phyloP scores from a whole-genome alignment of 805 yeast genomes.

The Huiozyma sinensis region DNA sequence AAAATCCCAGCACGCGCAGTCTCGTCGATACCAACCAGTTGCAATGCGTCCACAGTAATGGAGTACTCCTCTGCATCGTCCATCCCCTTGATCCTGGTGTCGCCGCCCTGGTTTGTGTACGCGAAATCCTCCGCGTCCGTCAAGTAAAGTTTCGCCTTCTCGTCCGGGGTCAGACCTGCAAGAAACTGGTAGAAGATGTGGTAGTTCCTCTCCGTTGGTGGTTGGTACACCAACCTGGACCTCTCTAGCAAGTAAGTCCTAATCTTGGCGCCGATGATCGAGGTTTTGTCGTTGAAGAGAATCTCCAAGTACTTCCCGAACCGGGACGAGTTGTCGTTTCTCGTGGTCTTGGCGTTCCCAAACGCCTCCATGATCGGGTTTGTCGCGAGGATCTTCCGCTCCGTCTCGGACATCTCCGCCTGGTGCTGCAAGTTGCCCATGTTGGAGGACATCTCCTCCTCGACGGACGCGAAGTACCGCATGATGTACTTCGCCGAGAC shows the following conservation, averaged over 20 bases:
- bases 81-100: slow-evolving; percentile 53
- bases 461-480: slow-evolving; percentile 96
- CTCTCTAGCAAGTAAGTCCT: slow-evolving; percentile 89
- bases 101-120: slow-evolving; percentile 87
- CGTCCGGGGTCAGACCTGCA: slow-evolving; percentile 50
- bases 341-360: slow-evolving; percentile 87
- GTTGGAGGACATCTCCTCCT: slow-evolving; percentile 32
- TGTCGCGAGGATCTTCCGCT: slow-evolving; percentile 89
- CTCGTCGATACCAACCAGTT: slow-evolving; percentile 61
- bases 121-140: slow-evolving; percentile 56
- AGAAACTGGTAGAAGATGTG: slow-evolving; percentile 88
- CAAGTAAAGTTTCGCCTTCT: slow-evolving; percentile 49
- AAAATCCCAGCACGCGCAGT: slow-evolving; percentile 58
- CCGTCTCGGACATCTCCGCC: slow-evolving; percentile 76
- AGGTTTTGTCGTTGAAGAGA: slow-evolving; percentile 59
- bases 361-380: slow-evolving; percentile 86
- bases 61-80: slow-evolving; percentile 74
- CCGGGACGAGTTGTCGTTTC: slow-evolving; percentile 88
- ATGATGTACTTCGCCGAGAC: slow-evolving; percentile 94
- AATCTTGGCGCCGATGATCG: slow-evolving; percentile 88
- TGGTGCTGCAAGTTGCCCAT: slow-evolving; percentile 32
- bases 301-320: slow-evolving; percentile 93
- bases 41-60: slow-evolving; percentile 66
- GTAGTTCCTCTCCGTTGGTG: slow-evolving; percentile 80
- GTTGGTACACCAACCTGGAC: slow-evolving; percentile 90